These are phyloP conservation scores for Trypethelium eluteriae DNA, from an alignment of 495 filamentous ascomycete genomes.

Conservation along the genomic window DNA sequence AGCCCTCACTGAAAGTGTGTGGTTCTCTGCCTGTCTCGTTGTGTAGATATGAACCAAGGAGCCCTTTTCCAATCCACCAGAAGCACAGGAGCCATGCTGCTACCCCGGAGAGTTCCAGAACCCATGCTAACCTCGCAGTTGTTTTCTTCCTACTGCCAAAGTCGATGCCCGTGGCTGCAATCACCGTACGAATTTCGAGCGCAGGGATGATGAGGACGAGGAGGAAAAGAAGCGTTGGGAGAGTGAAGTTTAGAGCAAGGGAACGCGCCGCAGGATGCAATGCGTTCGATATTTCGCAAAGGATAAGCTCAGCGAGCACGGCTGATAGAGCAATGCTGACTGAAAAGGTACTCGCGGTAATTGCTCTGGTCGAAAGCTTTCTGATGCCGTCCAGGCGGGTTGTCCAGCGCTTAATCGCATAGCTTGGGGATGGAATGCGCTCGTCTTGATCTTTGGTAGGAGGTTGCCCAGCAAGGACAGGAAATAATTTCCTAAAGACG, in stretches of 20 bases:
- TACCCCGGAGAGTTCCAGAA: conserved; percentile 51
- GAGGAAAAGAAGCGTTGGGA: conserved; percentile 57
- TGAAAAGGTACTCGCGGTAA: conserved; percentile 59
- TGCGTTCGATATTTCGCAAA: conserved; percentile 71
- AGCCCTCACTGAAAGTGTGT: conserved; percentile 57
- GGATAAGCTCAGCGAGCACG: conserved; percentile 65
- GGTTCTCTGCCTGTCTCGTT: conserved; percentile 21
- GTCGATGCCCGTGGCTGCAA: conserved; percentile 52
- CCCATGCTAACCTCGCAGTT: conserved; percentile 46
- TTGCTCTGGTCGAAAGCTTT: conserved; percentile 23
- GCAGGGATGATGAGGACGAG: conserved; percentile 62
- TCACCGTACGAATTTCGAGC: conserved; percentile 59
- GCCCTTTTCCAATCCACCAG: conserved; percentile 63
- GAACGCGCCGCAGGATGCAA: conserved; percentile 54
- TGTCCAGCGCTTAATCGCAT: conserved; percentile 18
- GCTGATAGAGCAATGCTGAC: conserved; percentile 63
- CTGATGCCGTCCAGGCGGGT: conserved; percentile 15
- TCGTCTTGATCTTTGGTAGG: conserved; percentile 42
- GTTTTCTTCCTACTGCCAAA: conserved; percentile 46
- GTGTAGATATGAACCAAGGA: conserved; percentile 47
- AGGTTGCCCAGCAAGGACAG: conserved; percentile 50
- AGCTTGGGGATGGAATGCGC: conserved; percentile 42
- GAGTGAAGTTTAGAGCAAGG: conserved; percentile 54
- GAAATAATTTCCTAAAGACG: conserved; percentile 56
- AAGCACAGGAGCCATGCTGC: conserved; percentile 57